Base-by-base conservation (phyloP, 495 filamentous ascomycete species). In the Podospora fimiseda region DNA sequence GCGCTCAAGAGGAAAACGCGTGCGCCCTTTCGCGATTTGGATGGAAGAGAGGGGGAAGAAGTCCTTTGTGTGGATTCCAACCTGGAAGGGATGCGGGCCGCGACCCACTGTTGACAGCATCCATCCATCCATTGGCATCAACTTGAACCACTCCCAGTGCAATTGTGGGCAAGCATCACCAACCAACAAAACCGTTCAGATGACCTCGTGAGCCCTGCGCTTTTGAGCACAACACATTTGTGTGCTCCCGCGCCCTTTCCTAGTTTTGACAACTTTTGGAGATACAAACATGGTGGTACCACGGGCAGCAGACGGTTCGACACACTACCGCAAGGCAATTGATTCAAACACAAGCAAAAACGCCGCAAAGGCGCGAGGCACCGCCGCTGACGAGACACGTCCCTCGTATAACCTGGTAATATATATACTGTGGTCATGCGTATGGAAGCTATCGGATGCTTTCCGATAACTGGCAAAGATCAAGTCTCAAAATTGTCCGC, bases 61-160 rank as follows among this genome's bases (percentile, higher is more conserved):
- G n/a, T n/a, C 4, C 42, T 18, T 44, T 33, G 27, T 33, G 27
- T 33, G 27, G 19, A 4, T 44, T 44, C 42, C n/a, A n/a, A n/a
- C n/a, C n/a, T n/a, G n/a, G n/a, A n/a, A n/a, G 21, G 21, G 14
- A 15, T 9, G 21, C 44, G 44, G 44, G 44, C 44, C 44, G 44
- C 44, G 44, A n/a, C 44, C 44, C 44, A 33, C 44, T 30, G 14
- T 47, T 47, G 44, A 47, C 44, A 47, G 44, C 44, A 47, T n/a
- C 39, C 39, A 41, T 41, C 16, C 11, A 41, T 18, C 16, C 39
- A 14, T n/a, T n/a, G n/a, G n/a, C n/a, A n/a, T n/a, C n/a, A n/a
- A n/a, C n/a, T n/a, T n/a, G n/a, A n/a, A n/a, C n/a, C n/a, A n/a
- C n/a, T n/a, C n/a, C n/a, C n/a, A n/a, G n/a, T n/a, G n/a, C n/a